Evolutionary conservation across 331 rosid species (phyloP), one percentile per base, ranked within the genome.

Genomic region (Saraca asoca): DNA sequence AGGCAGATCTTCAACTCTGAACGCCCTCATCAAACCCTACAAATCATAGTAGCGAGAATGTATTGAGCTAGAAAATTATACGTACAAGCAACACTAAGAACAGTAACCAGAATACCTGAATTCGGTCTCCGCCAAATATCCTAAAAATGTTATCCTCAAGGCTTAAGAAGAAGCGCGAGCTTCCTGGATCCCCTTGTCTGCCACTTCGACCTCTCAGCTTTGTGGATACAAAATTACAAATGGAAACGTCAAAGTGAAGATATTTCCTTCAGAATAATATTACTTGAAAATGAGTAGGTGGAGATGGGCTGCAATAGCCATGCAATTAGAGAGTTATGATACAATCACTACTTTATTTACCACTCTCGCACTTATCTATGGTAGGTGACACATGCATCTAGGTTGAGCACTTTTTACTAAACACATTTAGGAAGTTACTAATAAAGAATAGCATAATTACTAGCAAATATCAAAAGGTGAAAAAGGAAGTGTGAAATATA

Each of bases 151-250:
- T 93, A 75, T 93, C 98, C 81, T 93, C 98, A 75, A 93, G 96
- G 78, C 98, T 93, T 64, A 93, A 74, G 79, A 93, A 93, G 82
- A 93, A 93, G 66, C 97, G 95, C 2, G 98, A 93, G 76, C 98
- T 81, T 75, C 98, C 98, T 2, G 98, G 90, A 77, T 93, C 98
- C 56, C 98, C 98, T 73, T 90, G 97, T 69, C 97, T 80, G 69
- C 98, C 98, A 71, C 91, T 90, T 71, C 97, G 91, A 58, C 98
- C 98, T 51, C 97, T 95, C 69, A 93, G 75, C 98, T 93, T 67
- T 56, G 80, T 9, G 42, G 35, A 61, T 64, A 77, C 53, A 76
- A 57, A 74, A 55, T 43, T 63, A 77, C 52, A 76, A 57, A 74
- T 59, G 38, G 45, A 57, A 3, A 48, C 67, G 64, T 56, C 54